Conservation (phyloP, 805 yeast species). For the Kodamaea jinghongensis region DNA sequence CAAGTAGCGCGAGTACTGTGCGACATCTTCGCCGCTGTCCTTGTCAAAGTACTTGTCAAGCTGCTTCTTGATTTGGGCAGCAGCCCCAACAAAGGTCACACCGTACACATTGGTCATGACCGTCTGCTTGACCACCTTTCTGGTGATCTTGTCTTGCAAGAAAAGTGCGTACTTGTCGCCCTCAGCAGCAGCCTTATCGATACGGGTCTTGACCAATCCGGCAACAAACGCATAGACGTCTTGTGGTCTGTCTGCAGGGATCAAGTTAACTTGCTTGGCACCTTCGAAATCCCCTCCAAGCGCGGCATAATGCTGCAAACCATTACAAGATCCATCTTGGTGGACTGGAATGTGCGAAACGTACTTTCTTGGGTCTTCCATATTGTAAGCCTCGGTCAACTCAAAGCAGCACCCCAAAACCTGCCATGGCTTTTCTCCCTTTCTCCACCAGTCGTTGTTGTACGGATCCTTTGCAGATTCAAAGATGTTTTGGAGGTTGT, state of each 20-base stretch:
- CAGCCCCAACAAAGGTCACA: slow-evolving; percentile 91
- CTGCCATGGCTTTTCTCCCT: slow-evolving; percentile 85
- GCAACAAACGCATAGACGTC: slow-evolving; percentile 78
- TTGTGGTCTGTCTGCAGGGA: slow-evolving; percentile 69
- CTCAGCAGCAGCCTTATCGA: slow-evolving; percentile 50
- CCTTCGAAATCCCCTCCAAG: slow-evolving; percentile 83
- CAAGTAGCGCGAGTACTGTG: slow-evolving; percentile 53
- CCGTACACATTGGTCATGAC: slow-evolving; percentile 99
- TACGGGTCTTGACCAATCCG: slow-evolving; percentile 52
- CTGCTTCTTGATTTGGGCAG: slow-evolving; percentile 81
- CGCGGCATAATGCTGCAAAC: slow-evolving; percentile 84
- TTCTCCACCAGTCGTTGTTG: slow-evolving; percentile 60
- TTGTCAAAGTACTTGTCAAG: slow-evolving; percentile 57
- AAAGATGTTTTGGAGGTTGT: slow-evolving; percentile 51
- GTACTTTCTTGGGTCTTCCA: slow-evolving; percentile 62
- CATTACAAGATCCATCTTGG: slow-evolving; percentile 87
- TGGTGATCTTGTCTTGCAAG: slow-evolving; percentile 60
- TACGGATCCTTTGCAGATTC: slow-evolving; percentile 65
- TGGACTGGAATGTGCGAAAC: slow-evolving; percentile 76
- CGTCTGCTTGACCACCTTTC: slow-evolving; percentile 93
- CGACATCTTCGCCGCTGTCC: slow-evolving; percentile 39
- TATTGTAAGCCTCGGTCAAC: slow-evolving; percentile 55
- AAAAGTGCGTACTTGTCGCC: slow-evolving; percentile 55
- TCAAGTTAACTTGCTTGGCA: slow-evolving; percentile 73
- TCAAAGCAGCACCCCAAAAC: slow-evolving; percentile 70